These are phyloP conservation scores for Hypomontagnella monticulosa DNA, from an alignment of 495 filamentous ascomycete genomes.

Conservation along the genomic window DNA sequence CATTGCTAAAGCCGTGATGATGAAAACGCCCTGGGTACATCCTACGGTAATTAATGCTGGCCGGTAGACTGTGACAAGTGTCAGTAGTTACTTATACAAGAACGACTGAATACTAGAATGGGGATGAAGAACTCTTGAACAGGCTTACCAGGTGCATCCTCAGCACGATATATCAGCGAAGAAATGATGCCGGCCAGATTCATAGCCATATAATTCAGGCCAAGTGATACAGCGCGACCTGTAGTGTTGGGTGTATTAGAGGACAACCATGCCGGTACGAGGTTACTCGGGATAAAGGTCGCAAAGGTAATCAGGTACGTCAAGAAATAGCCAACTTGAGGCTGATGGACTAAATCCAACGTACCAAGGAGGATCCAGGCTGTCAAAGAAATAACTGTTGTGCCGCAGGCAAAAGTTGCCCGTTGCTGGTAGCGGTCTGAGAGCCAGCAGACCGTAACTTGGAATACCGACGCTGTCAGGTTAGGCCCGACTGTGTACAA, in stretches of 20 bases:
- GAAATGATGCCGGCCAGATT: constrained; percentile 28
- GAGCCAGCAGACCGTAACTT: constrained; percentile 55
- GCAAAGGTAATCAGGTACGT: constrained; percentile 29
- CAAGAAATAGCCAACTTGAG: constrained; percentile 32
- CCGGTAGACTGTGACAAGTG: too few relatives aligned
- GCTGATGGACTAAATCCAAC: constrained; percentile 21
- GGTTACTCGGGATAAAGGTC: constrained; percentile 25
- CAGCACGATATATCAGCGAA: constrained; percentile 19
- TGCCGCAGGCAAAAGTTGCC: constrained; percentile 58
- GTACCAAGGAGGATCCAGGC: constrained; percentile 44
- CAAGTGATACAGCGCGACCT: constrained; percentile 23
- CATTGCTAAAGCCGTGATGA: constrained; percentile 15
- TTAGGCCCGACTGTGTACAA: constrained; percentile 67
- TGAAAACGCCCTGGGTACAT: constrained; percentile 23
- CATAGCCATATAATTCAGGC: constrained; percentile 30
- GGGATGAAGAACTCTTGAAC: too few relatives aligned
- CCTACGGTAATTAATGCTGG: constrained; percentile 26
- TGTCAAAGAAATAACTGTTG: constrained; percentile 57
- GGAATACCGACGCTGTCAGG: constrained; percentile 43
- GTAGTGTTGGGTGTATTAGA: constrained; percentile 27
- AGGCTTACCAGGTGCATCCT: constrained; percentile 27
- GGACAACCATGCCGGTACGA: constrained; percentile 24
- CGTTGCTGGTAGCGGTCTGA: constrained; percentile 58
- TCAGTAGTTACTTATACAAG: too few relatives aligned
- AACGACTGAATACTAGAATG: too few relatives aligned